Evolutionary conservation across 2,329 filamentous ascomycete genomes (phyloP).

Genomic region (Chaetomium sp.): DNA sequence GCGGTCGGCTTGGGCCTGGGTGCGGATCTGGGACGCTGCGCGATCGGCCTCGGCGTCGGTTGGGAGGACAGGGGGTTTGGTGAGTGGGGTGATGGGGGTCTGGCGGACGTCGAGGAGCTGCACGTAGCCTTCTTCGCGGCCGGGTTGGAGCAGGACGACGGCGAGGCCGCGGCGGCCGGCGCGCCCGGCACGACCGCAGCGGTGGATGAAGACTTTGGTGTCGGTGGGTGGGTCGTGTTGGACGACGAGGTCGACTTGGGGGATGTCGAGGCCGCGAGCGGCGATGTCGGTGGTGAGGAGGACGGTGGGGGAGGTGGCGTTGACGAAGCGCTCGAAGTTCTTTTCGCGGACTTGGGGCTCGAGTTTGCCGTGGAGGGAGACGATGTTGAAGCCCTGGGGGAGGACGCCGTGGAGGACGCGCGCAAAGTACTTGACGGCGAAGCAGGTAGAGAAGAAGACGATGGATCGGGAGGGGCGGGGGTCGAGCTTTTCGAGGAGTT

Average conservation of each 20-base stretch:
- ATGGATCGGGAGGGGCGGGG: conserved; percentile 77
- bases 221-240: conserved; percentile 65
- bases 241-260: conserved; percentile 82
- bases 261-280: conserved; percentile 84
- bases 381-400: conserved; percentile 58
- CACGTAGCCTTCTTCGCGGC: conserved; percentile 83
- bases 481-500: conserved; percentile 63
- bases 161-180: conserved; percentile 83
- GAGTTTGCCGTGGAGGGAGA: conserved; percentile 89
- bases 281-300: conserved; percentile 91
- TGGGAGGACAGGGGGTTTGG: conserved; percentile 49
- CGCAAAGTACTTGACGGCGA: conserved; percentile 90
- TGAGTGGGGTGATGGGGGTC: conserved; percentile 67
- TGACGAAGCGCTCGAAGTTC: conserved; percentile 77
- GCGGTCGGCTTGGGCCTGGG: conserved; percentile 47
- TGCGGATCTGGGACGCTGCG: conserved; percentile 24
- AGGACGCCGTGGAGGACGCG: conserved; percentile 69
- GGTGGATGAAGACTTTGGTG: conserved; percentile 84
- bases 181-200: conserved; percentile 80
- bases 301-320: conserved; percentile 67
- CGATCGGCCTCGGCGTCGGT: conserved; percentile 54
- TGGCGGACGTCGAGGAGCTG: conserved; percentile 80
- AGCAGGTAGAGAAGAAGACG: conserved; percentile 88
- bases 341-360: conserved; percentile 79
- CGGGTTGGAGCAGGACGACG: conserved; percentile 77